Evolutionary conservation across 768 basidiomycete species (phyloP).

Genomic region (Multifurca ochricompacta): DNA sequence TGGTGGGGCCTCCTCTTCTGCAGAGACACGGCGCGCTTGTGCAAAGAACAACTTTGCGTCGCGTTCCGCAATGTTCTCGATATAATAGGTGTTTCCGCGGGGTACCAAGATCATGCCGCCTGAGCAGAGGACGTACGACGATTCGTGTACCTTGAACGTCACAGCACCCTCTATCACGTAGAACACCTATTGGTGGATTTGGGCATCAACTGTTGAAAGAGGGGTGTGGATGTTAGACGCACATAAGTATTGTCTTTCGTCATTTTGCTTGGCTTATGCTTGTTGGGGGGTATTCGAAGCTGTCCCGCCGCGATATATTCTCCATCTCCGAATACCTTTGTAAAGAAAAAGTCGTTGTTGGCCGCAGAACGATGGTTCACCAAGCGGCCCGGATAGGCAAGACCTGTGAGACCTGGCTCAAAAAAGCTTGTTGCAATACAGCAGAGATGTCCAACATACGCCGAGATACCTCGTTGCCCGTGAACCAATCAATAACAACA

Average conservation of each 20-base stretch:
- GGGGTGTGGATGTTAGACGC: constrained; percentile 26
- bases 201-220: constrained; percentile 11
- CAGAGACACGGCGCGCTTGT: constrained; percentile 58
- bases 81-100: constrained; percentile 88
- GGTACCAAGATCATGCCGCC: constrained; percentile 90
- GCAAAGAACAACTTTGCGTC: constrained; percentile 86
- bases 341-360: constrained; percentile 71
- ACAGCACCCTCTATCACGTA: constrained; percentile 86
- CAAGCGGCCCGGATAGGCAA: constrained; percentile 70
- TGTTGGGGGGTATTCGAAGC: constrained; percentile 68
- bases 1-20: constrained; percentile 25
- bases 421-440: background rate
- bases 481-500: constrained; percentile 59
- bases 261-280: constrained; percentile 79
- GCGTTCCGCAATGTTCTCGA: constrained; percentile 78
- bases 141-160: constrained; percentile 74
- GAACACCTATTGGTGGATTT: constrained; percentile 45
- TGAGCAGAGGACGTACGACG: constrained; percentile 65
- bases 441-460: constrained; percentile 43
- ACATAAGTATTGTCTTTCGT: constrained; percentile 94
- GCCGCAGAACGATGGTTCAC: constrained; percentile 52
- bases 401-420: constrained; percentile 39
- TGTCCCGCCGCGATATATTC: constrained; percentile 90
- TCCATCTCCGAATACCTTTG: constrained; percentile 87
- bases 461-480: constrained; percentile 52